Evolutionary conservation across 2,329 filamentous ascomycete genomes (phyloP).

Genomic region (Aspergillus awamori): DNA sequence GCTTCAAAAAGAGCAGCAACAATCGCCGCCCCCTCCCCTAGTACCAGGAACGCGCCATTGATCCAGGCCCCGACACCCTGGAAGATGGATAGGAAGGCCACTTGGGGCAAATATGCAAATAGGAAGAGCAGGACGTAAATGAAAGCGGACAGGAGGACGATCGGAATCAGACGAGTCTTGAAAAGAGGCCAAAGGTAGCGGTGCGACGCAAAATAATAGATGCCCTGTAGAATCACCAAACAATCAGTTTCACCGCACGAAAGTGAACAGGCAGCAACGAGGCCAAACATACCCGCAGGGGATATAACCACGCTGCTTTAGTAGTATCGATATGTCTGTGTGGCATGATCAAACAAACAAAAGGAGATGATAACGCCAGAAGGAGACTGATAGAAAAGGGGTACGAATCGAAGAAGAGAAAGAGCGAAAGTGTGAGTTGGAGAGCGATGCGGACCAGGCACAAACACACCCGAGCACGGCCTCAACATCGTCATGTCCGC

Average conservation of each 20-base stretch:
- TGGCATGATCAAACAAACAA: conserved; percentile 19
- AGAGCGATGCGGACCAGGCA: background rate
- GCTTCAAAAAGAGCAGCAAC: conserved; percentile 72
- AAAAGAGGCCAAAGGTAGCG: conserved; percentile 83
- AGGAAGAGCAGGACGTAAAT: conserved; percentile 86
- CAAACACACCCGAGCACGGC: background rate
- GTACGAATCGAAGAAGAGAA: background rate
- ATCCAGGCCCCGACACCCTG: conserved; percentile 86
- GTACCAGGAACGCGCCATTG: conserved; percentile 80
- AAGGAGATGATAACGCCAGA: background rate
- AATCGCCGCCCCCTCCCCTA: conserved; percentile 67
- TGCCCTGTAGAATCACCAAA: conserved; percentile 53
- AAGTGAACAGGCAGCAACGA: conserved; percentile 7
- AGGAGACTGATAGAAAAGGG: background rate
- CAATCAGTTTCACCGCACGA: background rate
- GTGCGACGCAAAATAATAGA: conserved; percentile 78
- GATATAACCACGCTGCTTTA: conserved; percentile 52
- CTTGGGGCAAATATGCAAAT: conserved; percentile 86
- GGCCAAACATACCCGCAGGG: conserved; percentile 46
- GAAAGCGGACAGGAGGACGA: conserved; percentile 77
- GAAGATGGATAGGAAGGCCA: conserved; percentile 85
- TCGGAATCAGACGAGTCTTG: conserved; percentile 73
- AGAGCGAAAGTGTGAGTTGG: background rate
- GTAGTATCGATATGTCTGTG: conserved; percentile 25
- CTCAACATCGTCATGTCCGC: conserved; percentile 5